Evolutionary conservation across 2,329 filamentous ascomycete species (phyloP).

Genomic region (Aspergillus sp.): DNA sequence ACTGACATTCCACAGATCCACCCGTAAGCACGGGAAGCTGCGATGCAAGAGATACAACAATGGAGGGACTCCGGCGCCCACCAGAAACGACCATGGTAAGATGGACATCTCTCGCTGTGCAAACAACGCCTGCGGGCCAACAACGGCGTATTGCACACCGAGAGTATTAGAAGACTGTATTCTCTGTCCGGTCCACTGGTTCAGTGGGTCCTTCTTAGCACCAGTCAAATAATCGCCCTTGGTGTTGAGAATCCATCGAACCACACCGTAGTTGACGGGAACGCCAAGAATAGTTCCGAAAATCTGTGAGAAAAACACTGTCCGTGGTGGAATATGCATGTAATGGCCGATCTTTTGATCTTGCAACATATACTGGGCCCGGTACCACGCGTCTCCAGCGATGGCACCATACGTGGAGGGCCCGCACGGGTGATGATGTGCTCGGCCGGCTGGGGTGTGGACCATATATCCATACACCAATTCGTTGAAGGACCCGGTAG

Average conservation of each 20-base stretch:
- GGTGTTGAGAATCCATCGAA: constrained; percentile 53
- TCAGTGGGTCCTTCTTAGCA: constrained; percentile 45
- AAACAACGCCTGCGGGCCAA: constrained; percentile 35
- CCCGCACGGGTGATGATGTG: constrained; percentile 52
- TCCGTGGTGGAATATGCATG: constrained; percentile 54
- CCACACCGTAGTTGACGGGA: constrained; percentile 56
- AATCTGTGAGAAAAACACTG: constrained; percentile 56
- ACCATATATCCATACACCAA: constrained; percentile 56
- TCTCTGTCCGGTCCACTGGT: constrained; percentile 56
- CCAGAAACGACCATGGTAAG: constrained; percentile 27
- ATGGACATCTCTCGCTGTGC: constrained; percentile 19
- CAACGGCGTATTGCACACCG: constrained; percentile 55
- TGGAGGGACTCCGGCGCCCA: constrained; percentile 23
- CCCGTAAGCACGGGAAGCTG: constrained; percentile 48
- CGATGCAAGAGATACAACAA: constrained; percentile 47
- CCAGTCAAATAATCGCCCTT: constrained; percentile 53
- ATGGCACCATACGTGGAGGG: constrained; percentile 54
- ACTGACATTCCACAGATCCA: constrained; percentile 54
- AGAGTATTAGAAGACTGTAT: constrained; percentile 48
- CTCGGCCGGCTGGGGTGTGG: constrained; percentile 38
- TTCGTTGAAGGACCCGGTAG: constrained; percentile 56
- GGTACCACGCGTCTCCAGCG: constrained; percentile 57
- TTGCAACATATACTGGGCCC: constrained; percentile 53
- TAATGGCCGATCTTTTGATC: constrained; percentile 61
- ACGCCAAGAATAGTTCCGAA: constrained; percentile 54